Conservation (phyloP, 2,329 filamentous ascomycete genomes). For the Cercospora sp. region DNA sequence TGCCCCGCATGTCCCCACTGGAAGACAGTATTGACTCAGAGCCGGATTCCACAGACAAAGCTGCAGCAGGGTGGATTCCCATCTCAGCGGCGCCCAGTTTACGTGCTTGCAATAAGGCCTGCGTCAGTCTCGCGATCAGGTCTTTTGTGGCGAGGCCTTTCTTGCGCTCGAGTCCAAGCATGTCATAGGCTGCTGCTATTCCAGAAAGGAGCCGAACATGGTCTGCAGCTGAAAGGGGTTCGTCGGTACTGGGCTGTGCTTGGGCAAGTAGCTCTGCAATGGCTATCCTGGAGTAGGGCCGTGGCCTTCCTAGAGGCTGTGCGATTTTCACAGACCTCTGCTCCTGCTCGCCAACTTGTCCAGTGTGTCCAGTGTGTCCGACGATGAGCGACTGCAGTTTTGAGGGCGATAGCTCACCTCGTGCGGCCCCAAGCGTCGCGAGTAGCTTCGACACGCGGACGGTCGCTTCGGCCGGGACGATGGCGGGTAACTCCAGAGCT, state of each 20-base stretch:
- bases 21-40: conserved; percentile 24
- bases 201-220: conserved; percentile 74
- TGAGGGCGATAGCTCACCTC: conserved; percentile 57
- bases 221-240: conserved; percentile 41
- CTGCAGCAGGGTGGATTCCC: conserved; percentile 90
- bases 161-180: conserved; percentile 79
- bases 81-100: conserved; percentile 94
- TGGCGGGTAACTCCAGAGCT: conserved; percentile 66
- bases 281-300: conserved; percentile 18
- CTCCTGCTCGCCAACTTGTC: neutral
- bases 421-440: conserved; percentile 64
- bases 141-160: conserved; percentile 89
- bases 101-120: conserved; percentile 82
- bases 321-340: neutral
- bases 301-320: conserved; percentile 11
- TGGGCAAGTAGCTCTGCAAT: conserved; percentile 31
- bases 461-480: conserved; percentile 71
- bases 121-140: conserved; percentile 77
- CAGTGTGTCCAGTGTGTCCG: neutral
- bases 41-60: conserved; percentile 70
- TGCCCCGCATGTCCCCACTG: conserved; percentile 30
- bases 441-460: conserved; percentile 73
- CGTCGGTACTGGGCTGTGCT: conserved; percentile 30
- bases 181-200: conserved; percentile 80
- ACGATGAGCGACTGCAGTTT: conserved; percentile 18